Conservation (phyloP, 805 yeast genomes). For the Cyberlindnera americana region DNA sequence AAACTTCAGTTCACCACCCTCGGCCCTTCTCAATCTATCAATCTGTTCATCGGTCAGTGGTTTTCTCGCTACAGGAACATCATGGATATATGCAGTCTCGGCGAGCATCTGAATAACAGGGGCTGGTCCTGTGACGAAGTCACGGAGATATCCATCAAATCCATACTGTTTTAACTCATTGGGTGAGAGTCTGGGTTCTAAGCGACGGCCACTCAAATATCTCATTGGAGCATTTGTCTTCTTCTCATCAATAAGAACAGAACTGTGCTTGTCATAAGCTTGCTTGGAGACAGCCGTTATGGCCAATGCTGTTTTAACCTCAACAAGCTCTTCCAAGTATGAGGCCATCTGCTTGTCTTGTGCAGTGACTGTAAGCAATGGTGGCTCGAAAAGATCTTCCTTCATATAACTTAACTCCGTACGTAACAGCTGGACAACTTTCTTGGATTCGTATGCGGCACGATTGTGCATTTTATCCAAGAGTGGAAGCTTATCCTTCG, state of each 20-base stretch:
- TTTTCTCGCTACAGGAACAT: conserved; percentile 60
- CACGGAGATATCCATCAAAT: conserved; percentile 77
- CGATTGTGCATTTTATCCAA: conserved; percentile 31
- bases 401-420: conserved; percentile 32
- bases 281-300: conserved; percentile 55
- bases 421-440: conserved; percentile 42
- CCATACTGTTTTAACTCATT: conserved; percentile 48
- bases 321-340: conserved; percentile 56
- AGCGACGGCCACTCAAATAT: conserved; percentile 32
- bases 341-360: conserved; percentile 46
- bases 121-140: conserved; percentile 68
- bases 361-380: conserved; percentile 60
- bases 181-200: conserved; percentile 26
- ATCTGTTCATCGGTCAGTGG: conserved; percentile 41
- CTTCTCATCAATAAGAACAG: conserved; percentile 36
- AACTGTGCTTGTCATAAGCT: conserved; percentile 46
- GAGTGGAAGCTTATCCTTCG: conserved; percentile 50
- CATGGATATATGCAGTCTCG: conserved; percentile 44
- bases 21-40: conserved; percentile 32
- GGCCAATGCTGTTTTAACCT: conserved; percentile 51
- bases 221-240: conserved; percentile 52
- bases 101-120: conserved; percentile 72
- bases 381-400: conserved; percentile 63
- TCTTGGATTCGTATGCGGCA: conserved; percentile 27
- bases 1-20: conserved; percentile 44